These are phyloP conservation scores for Pholiota microspora DNA, from an alignment of 768 basidiomycete genomes.

Conservation along the genomic window DNA sequence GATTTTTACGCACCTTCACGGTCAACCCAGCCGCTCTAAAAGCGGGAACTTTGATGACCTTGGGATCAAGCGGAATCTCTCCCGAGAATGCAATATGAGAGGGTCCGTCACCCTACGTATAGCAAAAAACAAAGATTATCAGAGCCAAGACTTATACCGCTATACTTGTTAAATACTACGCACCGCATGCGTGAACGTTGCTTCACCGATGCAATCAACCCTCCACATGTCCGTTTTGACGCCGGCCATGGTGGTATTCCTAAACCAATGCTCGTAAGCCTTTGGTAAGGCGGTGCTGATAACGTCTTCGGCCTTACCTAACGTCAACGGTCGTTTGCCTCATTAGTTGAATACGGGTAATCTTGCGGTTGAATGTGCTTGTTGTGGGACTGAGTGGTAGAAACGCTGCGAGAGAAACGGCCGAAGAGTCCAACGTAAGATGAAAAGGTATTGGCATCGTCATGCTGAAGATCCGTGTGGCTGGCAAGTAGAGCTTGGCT, in stretches of 20 bases:
- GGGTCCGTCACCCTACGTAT: constrained; percentile 55
- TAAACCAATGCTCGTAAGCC: constrained; percentile 18
- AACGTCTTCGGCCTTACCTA: constrained; percentile 29
- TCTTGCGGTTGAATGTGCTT: constrained; percentile 27
- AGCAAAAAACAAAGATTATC: neutral
- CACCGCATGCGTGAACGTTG: constrained; percentile 56
- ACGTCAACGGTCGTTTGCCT: constrained; percentile 71
- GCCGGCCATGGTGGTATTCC: constrained; percentile 44
- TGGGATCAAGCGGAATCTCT: constrained; percentile 48
- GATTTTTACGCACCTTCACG: constrained; percentile 48
- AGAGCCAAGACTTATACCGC: neutral
- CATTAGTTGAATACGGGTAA: constrained; percentile 59
- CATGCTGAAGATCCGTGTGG: constrained; percentile 58
- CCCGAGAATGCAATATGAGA: constrained; percentile 63
- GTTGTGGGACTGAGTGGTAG: constrained; percentile 54
- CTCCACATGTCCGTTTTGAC: constrained; percentile 75
- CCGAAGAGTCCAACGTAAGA: constrained; percentile 54
- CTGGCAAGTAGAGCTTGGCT: constrained; percentile 50
- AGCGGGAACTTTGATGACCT: constrained; percentile 50
- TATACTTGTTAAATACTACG: too few species aligned
- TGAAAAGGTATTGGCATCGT: constrained; percentile 66
- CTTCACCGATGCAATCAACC: constrained; percentile 62
- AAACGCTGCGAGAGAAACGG: constrained; percentile 56
- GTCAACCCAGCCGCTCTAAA: constrained; percentile 66
- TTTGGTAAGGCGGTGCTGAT: neutral